Conservation (phyloP, 305 asterid genomes). For the Fraxinus nigra region DNA sequence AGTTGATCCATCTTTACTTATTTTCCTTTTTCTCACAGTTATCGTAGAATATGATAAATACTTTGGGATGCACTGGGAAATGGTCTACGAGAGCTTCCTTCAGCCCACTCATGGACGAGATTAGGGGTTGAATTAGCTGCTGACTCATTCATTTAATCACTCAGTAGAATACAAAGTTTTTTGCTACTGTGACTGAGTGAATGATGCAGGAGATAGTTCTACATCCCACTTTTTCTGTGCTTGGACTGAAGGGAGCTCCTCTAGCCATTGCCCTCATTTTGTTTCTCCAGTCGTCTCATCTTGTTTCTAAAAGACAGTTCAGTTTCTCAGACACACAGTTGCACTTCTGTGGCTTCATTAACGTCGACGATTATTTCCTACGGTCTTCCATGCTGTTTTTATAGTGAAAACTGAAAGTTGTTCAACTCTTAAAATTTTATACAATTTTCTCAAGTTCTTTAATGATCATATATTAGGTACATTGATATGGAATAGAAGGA, state of each 20-base stretch:
- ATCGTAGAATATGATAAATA: background rate
- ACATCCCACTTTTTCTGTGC: conserved; percentile 71
- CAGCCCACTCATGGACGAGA: conserved; percentile 94
- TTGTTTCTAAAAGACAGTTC: background rate
- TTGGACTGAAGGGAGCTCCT: conserved; percentile 99
- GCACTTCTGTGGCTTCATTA: background rate
- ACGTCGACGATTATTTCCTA: background rate
- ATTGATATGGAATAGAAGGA: background rate
- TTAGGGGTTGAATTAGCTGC: conserved; percentile 86
- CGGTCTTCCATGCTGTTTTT: background rate
- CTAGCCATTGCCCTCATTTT: conserved; percentile 41
- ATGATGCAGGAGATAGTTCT: conserved; percentile 99
- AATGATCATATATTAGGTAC: background rate
- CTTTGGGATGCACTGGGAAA: conserved; percentile 25
- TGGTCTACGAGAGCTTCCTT: conserved; percentile 81
- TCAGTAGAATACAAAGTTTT: conserved; percentile 49
- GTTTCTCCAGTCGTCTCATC: background rate
- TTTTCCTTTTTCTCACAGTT: background rate
- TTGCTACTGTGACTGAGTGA: conserved; percentile 89
- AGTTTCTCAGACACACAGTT: background rate
- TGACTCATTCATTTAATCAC: conserved; percentile 94
- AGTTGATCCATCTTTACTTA: background rate
- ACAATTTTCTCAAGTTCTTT: background rate
- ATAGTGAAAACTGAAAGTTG: background rate
- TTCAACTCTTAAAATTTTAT: background rate